A percentile compares a stretch with the other conserved stretches of the same genome.
phyloP scores from a whole-genome alignment of 1,139 yeast genomes.

The Pneumocystis wakefieldiae region DNA sequence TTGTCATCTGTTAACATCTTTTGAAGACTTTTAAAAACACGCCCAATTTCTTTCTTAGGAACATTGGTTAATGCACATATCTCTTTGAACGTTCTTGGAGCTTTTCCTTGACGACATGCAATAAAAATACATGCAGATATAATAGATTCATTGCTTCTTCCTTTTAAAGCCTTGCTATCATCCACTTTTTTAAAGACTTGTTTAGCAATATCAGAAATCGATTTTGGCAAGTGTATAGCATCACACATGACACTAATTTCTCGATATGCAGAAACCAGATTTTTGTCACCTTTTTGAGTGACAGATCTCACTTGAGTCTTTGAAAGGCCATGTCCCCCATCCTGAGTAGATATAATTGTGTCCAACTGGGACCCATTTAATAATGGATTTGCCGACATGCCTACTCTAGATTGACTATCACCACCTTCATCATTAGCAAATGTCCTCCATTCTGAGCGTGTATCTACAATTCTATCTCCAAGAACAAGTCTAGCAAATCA shows the following conservation, averaged over 20 bases:
- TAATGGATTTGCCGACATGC: conserved; percentile 93
- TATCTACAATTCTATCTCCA: conserved; percentile 84
- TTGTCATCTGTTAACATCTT: conserved; percentile 10
- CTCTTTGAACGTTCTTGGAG: conserved; percentile 89
- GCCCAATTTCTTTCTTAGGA: conserved; percentile 83
- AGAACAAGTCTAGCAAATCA: conserved; percentile 39
- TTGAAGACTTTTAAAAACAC: conserved; percentile 28
- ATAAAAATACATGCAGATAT: conserved; percentile 94
- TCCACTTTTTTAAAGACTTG: conserved; percentile 87
- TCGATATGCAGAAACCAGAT: conserved; percentile 75
- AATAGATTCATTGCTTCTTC: conserved; percentile 82
- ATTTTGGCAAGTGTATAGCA: conserved; percentile 84
- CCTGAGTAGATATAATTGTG: conserved; percentile 77
- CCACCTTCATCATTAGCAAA: conserved; percentile 89
- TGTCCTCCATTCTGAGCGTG: conserved; percentile 97
- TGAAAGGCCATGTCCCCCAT: conserved; percentile 57
- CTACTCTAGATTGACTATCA: conserved; percentile 98
- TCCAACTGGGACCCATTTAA: conserved; percentile 85
- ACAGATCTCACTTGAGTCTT: conserved; percentile 77
- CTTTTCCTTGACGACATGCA: conserved; percentile 90
- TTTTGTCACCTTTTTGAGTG: conserved; percentile 77
- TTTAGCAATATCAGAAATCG: conserved; percentile 94
- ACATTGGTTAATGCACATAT: conserved; percentile 91
- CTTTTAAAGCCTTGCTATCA: conserved; percentile 75
- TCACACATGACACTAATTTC: conserved; percentile 93